These are phyloP conservation scores for Calonectria naviculata DNA, from an alignment of 2,329 filamentous ascomycete species.

Conservation along the genomic window DNA sequence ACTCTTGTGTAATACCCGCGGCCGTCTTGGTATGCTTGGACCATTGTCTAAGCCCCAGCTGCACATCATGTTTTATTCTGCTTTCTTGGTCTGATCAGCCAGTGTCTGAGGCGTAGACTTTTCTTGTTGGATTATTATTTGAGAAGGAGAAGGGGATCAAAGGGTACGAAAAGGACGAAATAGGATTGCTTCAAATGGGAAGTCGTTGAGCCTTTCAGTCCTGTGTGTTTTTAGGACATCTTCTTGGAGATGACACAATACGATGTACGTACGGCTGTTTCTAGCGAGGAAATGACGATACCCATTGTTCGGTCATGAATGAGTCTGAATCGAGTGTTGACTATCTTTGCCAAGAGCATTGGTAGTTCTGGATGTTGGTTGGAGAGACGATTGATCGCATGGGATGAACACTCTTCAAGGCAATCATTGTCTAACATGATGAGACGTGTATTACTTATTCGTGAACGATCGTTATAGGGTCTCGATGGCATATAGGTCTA, in stretches of 20 bases:
- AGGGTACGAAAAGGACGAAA: neutral
- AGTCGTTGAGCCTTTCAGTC: neutral
- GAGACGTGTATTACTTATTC: neutral
- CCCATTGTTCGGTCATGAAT: constrained; percentile 19
- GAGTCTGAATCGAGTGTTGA: neutral
- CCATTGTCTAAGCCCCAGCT: neutral
- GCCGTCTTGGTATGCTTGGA: constrained; percentile 20
- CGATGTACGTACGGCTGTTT: constrained; percentile 27
- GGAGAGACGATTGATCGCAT: too few relatives aligned
- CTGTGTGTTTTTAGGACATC: neutral
- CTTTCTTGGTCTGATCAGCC: constrained; percentile 17
- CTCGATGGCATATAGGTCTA: too few relatives aligned
- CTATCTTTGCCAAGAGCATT: neutral
- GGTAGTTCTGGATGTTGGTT: neutral
- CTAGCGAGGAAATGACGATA: constrained; percentile 33
- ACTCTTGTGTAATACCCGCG: constrained; percentile 43
- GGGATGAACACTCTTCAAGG: neutral
- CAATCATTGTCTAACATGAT: neutral
- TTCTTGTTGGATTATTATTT: neutral
- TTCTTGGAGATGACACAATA: constrained; percentile 17
- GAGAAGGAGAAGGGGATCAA: neutral
- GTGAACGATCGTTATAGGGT: neutral
- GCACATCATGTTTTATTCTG: constrained; percentile 20
- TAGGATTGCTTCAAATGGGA: neutral
- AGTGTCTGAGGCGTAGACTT: constrained; percentile 16